Evolutionary conservation across 1,139 yeast species (phyloP), one percentile per base, ranked within the genome.

Genomic region (Pichia sp.): DNA sequence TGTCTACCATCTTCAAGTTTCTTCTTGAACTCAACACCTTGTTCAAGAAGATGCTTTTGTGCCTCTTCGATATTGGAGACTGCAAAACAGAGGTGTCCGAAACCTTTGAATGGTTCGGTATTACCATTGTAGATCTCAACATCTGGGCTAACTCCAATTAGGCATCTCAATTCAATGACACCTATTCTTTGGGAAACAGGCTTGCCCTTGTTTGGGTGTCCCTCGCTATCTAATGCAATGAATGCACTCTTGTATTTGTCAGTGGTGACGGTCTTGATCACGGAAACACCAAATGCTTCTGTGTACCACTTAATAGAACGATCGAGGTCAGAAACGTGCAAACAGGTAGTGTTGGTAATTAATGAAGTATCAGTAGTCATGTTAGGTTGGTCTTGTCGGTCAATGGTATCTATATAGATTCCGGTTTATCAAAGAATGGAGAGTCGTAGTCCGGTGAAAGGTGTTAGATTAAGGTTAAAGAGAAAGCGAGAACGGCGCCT

Each of bases 21-120:
- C 69, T 91, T 91, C 62, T 87, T 77, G 66, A 91, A 91, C 37
- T 62, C 58, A 38, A 83, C 96, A 5, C 79, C 83, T 32, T 66
- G 63, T 26, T 63, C 66, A 42, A 77, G 66, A 39, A 88, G 66
- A 14, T 64, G 58, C 32, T 64, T 62, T 59, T 91, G 86, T 9
- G 77, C 65, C 14, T 59, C 72, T 38, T 63, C 75, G 46, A 91
- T 73, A 62, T 88, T 80, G 52, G 86, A 86, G 14, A 88, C 96
- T 1, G 94, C 69, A 48, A 88, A 64, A 62, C 96, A 85, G 42
- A 87, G 77, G 61, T 91, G 98, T 16, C 98, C 98, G 56, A 87
- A 91, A 1, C 98, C 98, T 49, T 91, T 74, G 59, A 76, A 67
- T 30, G 94, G 91, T 35, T 77, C 81, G 12, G 70, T 76, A 56